Percentiles rank a stretch among this genome's conserved stretches.
phyloP scores from a whole-genome alignment of 768 basidiomycete genomes.

The Harrya chromipes region DNA sequence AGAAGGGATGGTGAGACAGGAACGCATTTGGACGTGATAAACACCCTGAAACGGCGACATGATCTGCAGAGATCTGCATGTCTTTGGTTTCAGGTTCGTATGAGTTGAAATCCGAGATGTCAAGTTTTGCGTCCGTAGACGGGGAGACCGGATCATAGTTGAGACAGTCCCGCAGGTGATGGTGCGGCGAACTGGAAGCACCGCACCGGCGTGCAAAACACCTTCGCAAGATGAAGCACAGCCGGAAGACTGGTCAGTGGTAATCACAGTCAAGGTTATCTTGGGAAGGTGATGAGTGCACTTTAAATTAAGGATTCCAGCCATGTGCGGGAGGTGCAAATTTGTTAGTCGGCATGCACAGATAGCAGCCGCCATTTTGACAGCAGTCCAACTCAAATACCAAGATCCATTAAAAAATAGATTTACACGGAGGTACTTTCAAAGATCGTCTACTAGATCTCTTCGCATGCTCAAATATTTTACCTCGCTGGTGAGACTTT shows the following conservation, averaged over 20 bases:
- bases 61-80: constrained; percentile 24
- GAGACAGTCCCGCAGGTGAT: constrained; percentile 17
- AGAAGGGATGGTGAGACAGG: constrained; percentile 14
- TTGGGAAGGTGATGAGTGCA: constrained; percentile 9
- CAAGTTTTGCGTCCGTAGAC: constrained; percentile 2
- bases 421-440: constrained; percentile 10
- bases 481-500: constrained; percentile 16
- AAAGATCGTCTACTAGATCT: constrained; percentile 10
- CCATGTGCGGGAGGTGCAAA: no score
- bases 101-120: constrained; percentile 16
- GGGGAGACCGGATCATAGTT: constrained; percentile 17
- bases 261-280: constrained; percentile 7
- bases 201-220: neutral
- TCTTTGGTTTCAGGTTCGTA: constrained; percentile 10
- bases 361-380: no score
- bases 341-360: no score
- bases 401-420: constrained; percentile 3
- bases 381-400: neutral
- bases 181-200: constrained; percentile 3
- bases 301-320: no score
- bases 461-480: constrained; percentile 25
- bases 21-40: constrained; percentile 16
- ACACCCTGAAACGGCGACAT: constrained; percentile 18
- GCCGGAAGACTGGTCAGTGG: neutral
- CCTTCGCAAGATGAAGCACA: constrained; percentile 23